phyloP scores from a whole-genome alignment of 805 yeast genomes.

The Candida germanica region DNA sequence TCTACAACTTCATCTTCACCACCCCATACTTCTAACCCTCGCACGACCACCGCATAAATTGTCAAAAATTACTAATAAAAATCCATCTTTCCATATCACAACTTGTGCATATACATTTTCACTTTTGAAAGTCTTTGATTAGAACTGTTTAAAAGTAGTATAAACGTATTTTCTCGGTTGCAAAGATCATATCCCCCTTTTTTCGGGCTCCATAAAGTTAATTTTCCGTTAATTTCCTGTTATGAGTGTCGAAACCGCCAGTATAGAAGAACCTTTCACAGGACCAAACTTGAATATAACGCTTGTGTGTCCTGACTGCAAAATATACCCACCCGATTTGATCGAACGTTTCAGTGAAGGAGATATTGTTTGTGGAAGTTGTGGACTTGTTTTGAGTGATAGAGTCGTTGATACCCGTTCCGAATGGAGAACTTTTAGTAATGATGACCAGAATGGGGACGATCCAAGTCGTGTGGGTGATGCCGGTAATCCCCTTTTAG shows the following conservation, averaged over 20 bases:
- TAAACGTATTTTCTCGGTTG: neutral
- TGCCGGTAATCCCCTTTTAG: conserved; percentile 88
- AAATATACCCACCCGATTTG: conserved; percentile 91
- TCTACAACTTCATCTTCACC: too few species aligned
- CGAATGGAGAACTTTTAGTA: conserved; percentile 98
- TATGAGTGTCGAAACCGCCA: conserved; percentile 9
- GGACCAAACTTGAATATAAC: conserved; percentile 88
- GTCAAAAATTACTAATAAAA: too few species aligned
- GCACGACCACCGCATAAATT: too few species aligned
- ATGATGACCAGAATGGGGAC: conserved; percentile 96
- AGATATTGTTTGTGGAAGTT: conserved; percentile 95
- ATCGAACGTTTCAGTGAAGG: conserved; percentile 96
- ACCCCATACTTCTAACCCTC: too few species aligned
- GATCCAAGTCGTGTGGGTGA: conserved; percentile 99
- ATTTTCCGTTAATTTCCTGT: neutral
- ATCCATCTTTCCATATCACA: neutral
- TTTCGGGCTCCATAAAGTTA: neutral
- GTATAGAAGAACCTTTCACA: conserved; percentile 27
- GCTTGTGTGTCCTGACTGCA: conserved; percentile 93
- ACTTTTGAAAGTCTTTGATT: neutral
- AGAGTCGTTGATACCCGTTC: conserved; percentile 91
- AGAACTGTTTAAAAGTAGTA: neutral
- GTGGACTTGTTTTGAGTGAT: conserved; percentile 92
- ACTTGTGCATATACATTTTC: neutral
- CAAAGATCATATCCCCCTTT: neutral